Percentiles rank a stretch among this genome's conserved stretches.
Evolutionary conservation across 2,329 filamentous ascomycete genomes (phyloP).

Genomic region (Talaromyces sp.): DNA sequence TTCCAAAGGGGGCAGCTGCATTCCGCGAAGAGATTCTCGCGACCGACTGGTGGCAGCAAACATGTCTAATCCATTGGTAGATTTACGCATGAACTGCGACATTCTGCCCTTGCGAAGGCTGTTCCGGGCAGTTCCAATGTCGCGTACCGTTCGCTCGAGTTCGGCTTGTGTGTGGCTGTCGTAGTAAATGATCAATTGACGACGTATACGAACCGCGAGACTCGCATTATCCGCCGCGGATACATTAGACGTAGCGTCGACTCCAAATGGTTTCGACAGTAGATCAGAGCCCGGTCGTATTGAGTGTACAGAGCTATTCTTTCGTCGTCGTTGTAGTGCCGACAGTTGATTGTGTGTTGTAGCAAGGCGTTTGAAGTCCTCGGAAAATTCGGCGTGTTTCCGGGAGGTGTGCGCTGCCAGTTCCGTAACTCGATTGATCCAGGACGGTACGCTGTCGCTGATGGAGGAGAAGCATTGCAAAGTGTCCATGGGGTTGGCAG

Average conservation of each 20-base stretch:
- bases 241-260: slow-evolving; percentile 29
- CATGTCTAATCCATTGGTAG: slow-evolving; percentile 20
- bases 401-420: slow-evolving; percentile 39
- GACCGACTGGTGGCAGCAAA: slow-evolving; percentile 14
- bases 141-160: slow-evolving; percentile 78
- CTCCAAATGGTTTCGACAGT: neutral
- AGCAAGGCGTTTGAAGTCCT: slow-evolving; percentile 40
- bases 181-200: slow-evolving; percentile 85
- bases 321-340: slow-evolving; percentile 30
- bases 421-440: slow-evolving; percentile 42
- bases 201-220: slow-evolving; percentile 64
- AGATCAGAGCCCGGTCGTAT: slow-evolving; percentile 26
- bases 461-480: slow-evolving; percentile 45
- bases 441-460: slow-evolving; percentile 43
- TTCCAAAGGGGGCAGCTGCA: slow-evolving; percentile 8
- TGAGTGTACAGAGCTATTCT: slow-evolving; percentile 43
- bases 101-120: slow-evolving; percentile 82
- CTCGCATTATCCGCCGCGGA: slow-evolving; percentile 28
- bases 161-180: slow-evolving; percentile 80
- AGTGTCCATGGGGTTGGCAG: slow-evolving; percentile 33
- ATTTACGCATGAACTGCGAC: slow-evolving; percentile 29
- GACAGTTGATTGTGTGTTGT: slow-evolving; percentile 19
- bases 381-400: slow-evolving; percentile 42
- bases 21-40: slow-evolving; percentile 3
- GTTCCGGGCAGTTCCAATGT: slow-evolving; percentile 75